Base-by-base conservation (phyloP, 306 rosid species). In the Morella rubra region DNA sequence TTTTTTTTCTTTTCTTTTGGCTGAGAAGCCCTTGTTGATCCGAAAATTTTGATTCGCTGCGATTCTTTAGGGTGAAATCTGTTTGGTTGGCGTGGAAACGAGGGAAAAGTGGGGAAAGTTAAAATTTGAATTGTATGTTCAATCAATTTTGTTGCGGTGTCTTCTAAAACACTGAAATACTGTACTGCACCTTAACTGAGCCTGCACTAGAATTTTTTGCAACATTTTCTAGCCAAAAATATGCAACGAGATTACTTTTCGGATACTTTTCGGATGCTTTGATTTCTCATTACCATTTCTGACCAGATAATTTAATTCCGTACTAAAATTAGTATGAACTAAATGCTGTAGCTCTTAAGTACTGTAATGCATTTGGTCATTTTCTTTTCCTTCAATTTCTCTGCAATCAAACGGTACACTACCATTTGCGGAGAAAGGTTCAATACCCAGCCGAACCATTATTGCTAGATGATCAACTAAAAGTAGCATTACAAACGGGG, bases 31-130 rank as follows among this genome's bases (percentile, higher is more conserved):
- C 51, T 47, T 47, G 51, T 47, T 47, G 9, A 47, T 13, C 51
- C 51, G 51, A 8, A 18, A 67, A 59, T 22, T 32, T 18, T 55
- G 14, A 52, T 71, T 22, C 22, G 44, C 16, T 41, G n/a, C 27
- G 15, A 44, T 53, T 24, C n/a, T 41, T 47, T 7, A 14, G 53
- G 18, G 2, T 47, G 27, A 5, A 18, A 22, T 20, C 24, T n/a
- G 77, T 62, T 64, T 81, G 68, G 73, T 37, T 52, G 55, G 42
- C 1, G 24, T 66, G 65, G 55, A 65, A 71, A 42, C 22, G 10
- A 75, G 11, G 79, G 67, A 11, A 47, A 74, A 20, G 14, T 1
- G 47, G 22, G 40, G n/a, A 54, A 47, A 9, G 54, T 1, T 8
- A 32, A 52, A 37, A 2, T 19, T 67, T 41, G 50, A 76, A 51